phyloP scores from a whole-genome alignment of 2,329 filamentous ascomycete species.

The Hymenoscyphus scutula region DNA sequence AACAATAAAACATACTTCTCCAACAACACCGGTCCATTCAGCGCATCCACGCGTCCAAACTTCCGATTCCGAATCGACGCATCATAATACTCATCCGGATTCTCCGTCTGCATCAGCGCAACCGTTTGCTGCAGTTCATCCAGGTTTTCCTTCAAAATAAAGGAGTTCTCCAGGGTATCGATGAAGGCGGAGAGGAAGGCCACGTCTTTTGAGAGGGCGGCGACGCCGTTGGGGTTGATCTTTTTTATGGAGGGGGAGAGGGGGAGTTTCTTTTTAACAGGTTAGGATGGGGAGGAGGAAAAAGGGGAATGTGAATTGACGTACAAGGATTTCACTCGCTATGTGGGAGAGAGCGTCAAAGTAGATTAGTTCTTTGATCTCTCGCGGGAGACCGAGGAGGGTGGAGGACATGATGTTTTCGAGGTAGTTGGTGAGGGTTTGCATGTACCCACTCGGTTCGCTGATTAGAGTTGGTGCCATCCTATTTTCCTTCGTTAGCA shows the following conservation, averaged over 20 bases:
- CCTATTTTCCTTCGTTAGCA: slow-evolving; percentile 34
- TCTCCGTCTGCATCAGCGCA: slow-evolving; percentile 79
- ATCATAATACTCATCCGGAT: slow-evolving; percentile 97
- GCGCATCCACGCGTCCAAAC: slow-evolving; percentile 86
- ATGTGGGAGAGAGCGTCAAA: slow-evolving; percentile 94
- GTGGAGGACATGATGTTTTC: slow-evolving; percentile 97
- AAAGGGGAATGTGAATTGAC: slow-evolving; percentile 28
- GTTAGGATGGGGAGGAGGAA: slow-evolving; percentile 14
- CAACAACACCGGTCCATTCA: slow-evolving; percentile 84
- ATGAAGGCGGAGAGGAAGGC: slow-evolving; percentile 84
- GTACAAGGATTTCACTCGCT: slow-evolving; percentile 76
- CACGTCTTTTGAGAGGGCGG: slow-evolving; percentile 78
- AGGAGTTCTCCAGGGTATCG: slow-evolving; percentile 74
- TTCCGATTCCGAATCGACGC: slow-evolving; percentile 86
- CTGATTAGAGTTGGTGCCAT: slow-evolving; percentile 58
- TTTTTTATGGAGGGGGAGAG: slow-evolving; percentile 75
- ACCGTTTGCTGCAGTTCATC: slow-evolving; percentile 94
- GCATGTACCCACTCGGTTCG: slow-evolving; percentile 91
- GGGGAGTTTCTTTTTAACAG: slow-evolving; percentile 26
- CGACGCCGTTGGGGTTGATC: slow-evolving; percentile 85
- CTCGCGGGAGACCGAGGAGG: slow-evolving; percentile 83
- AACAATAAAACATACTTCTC: slow-evolving; percentile 68
- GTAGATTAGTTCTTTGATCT: slow-evolving; percentile 97
- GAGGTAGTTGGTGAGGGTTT: slow-evolving; percentile 87
- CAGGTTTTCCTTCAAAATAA: slow-evolving; percentile 83